Conservation (phyloP, 2,329 filamentous ascomycete genomes). For the Orbilia oligospora region DNA sequence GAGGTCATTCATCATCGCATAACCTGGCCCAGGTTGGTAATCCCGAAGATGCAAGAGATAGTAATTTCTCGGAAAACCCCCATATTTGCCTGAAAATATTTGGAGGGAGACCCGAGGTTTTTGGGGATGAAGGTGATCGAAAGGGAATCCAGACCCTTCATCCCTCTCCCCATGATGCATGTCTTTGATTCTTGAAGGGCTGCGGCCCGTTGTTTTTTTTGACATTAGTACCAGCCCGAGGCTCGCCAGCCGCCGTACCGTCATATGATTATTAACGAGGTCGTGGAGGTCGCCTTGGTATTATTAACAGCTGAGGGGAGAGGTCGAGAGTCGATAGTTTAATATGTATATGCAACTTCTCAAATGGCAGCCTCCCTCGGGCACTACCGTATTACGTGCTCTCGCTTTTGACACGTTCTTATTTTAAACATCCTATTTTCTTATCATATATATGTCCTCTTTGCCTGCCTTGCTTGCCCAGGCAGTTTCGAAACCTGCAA, state of each 20-base stretch:
- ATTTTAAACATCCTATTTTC: slow-evolving; percentile 15
- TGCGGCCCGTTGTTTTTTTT: slow-evolving; percentile 41
- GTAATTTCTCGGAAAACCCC: slow-evolving; percentile 42
- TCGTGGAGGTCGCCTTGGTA: slow-evolving; percentile 24
- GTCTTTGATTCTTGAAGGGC: slow-evolving; percentile 30
- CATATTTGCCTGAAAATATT: slow-evolving; percentile 29
- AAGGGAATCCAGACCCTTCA: slow-evolving; percentile 23
- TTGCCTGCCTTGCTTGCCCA: slow-evolving; percentile 20
- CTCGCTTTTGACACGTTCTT: slow-evolving; percentile 15
- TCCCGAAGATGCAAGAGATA: slow-evolving; percentile 22
- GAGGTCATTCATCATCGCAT: slow-evolving; percentile 35
- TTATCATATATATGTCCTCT: slow-evolving; percentile 14
- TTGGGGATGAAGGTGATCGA: neutral
- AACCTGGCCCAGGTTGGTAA: slow-evolving; percentile 30
- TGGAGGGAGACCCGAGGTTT: slow-evolving; percentile 29
- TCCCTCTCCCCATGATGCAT: slow-evolving; percentile 11
- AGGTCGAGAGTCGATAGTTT: slow-evolving; percentile 3
- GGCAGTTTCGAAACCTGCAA: slow-evolving; percentile 56
- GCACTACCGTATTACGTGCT: slow-evolving; percentile 26
- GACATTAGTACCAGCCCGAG: slow-evolving; percentile 6
- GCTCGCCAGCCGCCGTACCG: slow-evolving; percentile 20
- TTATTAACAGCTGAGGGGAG: slow-evolving; percentile 9
- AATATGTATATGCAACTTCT: slow-evolving; percentile 11
- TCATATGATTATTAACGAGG: slow-evolving; percentile 25
- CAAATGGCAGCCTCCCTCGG: slow-evolving; percentile 29